Base-by-base conservation (phyloP, 352 stramenopile genomes). In the Globisporangium rhizosaccharum region DNA sequence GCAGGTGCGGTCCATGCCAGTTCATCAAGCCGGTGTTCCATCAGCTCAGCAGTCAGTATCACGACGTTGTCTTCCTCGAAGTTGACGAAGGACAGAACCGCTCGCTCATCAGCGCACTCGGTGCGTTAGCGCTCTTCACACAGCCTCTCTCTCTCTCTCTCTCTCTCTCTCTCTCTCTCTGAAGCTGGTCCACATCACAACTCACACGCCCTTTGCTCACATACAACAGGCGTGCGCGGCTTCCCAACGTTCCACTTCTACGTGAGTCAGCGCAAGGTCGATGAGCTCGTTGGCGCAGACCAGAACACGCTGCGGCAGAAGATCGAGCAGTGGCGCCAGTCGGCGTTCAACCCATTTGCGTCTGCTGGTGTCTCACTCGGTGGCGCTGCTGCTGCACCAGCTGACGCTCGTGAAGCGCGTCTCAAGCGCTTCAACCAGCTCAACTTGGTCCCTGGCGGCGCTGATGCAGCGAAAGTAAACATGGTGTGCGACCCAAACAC, bases 181-280 rank as follows among this genome's bases (percentile, higher is more conserved):
- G n/a, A 30, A 20, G 46, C 20, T 25, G 46, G 14, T 53, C 45
- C 20, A 37, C 47, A 18, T 26, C 44, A 48, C 23, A 23, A 23
- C 9, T 28, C 8, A 30, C 45, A 30, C n/a, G 12, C 8, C 18
- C 45, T 23, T 18, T 14, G 8, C 48, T 7, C 23, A 9, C 33
- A 12, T 12, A 39, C 33, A 39, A 39, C 33, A 78, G 73, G 83
- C 42, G 84, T 97, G 30, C 76, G 79, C 17, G 85, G 83, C 28
- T 97, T 96, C 68, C 89, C 89, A 25, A 97, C 89, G 2, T 97
- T 97, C 68, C 85, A 94, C 64, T 94, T 97, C 61, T 97, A 97
- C 66, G 69, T 97, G 57, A 94, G 70, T 61, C 75, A 92, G 57
- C 69, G 68, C 61, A 94, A 96, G 71, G 80, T 96, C 42, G 89